Evolutionary conservation across 768 basidiomycete genomes (phyloP).

Genomic region (Plicaturopsis crispa): DNA sequence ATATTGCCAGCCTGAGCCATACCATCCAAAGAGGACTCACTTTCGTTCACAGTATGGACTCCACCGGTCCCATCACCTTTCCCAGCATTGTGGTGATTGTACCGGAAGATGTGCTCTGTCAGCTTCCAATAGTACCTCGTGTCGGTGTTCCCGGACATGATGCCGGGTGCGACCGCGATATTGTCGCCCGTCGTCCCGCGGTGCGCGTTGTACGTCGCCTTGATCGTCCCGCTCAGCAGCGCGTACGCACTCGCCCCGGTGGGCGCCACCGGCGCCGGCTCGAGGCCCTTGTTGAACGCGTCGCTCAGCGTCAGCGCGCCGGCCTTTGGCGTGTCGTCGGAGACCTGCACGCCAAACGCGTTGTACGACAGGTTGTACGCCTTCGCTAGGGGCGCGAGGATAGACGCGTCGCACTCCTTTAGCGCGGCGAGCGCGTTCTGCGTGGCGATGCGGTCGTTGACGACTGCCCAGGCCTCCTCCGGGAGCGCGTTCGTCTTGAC

Average conservation of each 20-base stretch:
- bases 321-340: slow-evolving; percentile 23
- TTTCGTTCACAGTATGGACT: slow-evolving; percentile 71
- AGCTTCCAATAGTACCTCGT: slow-evolving; percentile 54
- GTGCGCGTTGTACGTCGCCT: slow-evolving; percentile 48
- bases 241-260: slow-evolving; percentile 35
- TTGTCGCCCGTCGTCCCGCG: slow-evolving; percentile 18
- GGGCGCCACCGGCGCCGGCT: slow-evolving; percentile 63
- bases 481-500: slow-evolving; percentile 78
- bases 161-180: slow-evolving; percentile 42
- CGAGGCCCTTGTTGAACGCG: slow-evolving; percentile 40
- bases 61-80: slow-evolving; percentile 24
- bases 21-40: slow-evolving; percentile 25
- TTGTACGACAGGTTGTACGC: slow-evolving; percentile 51
- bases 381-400: slow-evolving; percentile 35
- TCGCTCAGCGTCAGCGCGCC: slow-evolving; percentile 45
- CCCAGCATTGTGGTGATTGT: slow-evolving; percentile 37
- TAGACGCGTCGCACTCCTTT: slow-evolving; percentile 33
- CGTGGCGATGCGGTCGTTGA: slow-evolving; percentile 67
- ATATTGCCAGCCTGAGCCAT: not conserved
- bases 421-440: slow-evolving; percentile 32
- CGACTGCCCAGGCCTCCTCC: slow-evolving; percentile 58
- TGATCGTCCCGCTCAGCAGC: slow-evolving; percentile 58
- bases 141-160: slow-evolving; percentile 57
- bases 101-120: slow-evolving; percentile 62
- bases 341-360: slow-evolving; percentile 43